phyloP scores from a whole-genome alignment of 768 basidiomycete species.

The Coprinopsis sp. region DNA sequence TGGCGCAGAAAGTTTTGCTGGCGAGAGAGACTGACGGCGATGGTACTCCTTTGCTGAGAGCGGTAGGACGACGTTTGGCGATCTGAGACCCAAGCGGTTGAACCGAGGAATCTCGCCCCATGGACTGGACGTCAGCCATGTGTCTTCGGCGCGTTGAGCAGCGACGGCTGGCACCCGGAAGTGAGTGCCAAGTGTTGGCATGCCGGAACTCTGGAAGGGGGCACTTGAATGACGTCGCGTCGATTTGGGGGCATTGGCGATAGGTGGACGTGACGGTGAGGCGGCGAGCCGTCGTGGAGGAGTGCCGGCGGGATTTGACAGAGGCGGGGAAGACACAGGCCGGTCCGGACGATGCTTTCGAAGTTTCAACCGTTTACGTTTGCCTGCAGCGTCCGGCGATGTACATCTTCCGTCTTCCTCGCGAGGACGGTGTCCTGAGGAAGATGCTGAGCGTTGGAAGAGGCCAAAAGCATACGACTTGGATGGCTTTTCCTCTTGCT shows the following conservation, averaged over 20 bases:
- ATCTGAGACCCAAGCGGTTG: conserved; percentile 31
- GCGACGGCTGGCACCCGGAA: conserved; percentile 3
- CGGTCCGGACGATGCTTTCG: no score
- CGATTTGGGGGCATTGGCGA: conserved; percentile 4
- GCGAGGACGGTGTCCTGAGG: no score
- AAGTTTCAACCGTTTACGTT: no score
- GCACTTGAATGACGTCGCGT: no score
- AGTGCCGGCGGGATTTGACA: no score
- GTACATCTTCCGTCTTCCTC: no score
- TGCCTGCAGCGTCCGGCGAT: no score
- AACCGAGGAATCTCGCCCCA: conserved; percentile 38
- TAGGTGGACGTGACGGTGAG: not conserved
- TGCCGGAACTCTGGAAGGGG: conserved; percentile 7
- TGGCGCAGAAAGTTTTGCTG: not conserved
- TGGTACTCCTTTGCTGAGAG: conserved; percentile 30
- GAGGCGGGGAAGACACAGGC: no score
- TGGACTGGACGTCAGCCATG: conserved; percentile 33
- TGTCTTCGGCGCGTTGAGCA: conserved; percentile 17
- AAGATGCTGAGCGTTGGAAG: no score
- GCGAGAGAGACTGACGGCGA: conserved; percentile 2
- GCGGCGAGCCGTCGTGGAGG: conserved; percentile 1
- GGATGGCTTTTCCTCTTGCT: no score
- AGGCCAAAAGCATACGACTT: no score
- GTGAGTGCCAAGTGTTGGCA: conserved; percentile 6
- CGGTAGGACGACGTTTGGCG: conserved; percentile 36